These are phyloP conservation scores for Sarocladiaceae sp. DNA, from an alignment of 2,329 filamentous ascomycete genomes.

Conservation along the genomic window DNA sequence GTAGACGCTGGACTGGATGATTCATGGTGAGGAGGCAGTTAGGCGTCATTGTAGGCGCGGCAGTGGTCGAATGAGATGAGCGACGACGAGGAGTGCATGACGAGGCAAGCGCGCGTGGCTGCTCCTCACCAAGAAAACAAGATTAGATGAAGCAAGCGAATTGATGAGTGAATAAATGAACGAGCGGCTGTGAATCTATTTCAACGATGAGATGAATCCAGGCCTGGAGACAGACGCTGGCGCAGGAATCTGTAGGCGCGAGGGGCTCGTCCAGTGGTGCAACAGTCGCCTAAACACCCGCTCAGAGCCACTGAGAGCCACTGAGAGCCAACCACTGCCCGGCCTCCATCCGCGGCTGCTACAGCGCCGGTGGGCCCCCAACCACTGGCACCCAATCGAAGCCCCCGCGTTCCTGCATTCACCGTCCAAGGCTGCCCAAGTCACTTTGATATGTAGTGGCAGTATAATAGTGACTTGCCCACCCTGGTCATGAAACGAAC, in stretches of 20 bases:
- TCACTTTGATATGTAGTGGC: not conserved
- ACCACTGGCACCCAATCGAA: not conserved
- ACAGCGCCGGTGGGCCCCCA: not conserved
- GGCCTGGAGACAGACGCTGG: not conserved
- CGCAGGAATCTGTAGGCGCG: not conserved
- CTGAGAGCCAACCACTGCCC: not conserved
- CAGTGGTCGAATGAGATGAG: not conserved
- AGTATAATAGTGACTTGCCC: not conserved
- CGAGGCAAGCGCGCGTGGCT: not conserved
- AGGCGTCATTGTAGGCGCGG: not conserved
- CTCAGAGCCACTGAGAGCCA: not conserved
- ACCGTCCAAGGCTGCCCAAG: not conserved
- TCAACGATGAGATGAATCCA: not conserved
- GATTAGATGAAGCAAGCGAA: not conserved
- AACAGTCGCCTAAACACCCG: not conserved
- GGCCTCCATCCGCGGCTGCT: not conserved
- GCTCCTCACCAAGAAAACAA: too few relatives aligned
- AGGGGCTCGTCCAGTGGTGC: too few relatives aligned
- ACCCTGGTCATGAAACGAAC: slow-evolving; percentile 9
- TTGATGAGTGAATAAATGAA: not conserved
- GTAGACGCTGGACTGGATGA: not conserved
- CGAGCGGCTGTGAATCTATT: not conserved
- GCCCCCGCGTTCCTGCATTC: not conserved
- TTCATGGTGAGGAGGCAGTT: not conserved
- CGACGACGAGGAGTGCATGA: not conserved